Base-by-base conservation (phyloP, 202 grass and related monocot species). In the Bolboschoenoplectus hybrid region DNA sequence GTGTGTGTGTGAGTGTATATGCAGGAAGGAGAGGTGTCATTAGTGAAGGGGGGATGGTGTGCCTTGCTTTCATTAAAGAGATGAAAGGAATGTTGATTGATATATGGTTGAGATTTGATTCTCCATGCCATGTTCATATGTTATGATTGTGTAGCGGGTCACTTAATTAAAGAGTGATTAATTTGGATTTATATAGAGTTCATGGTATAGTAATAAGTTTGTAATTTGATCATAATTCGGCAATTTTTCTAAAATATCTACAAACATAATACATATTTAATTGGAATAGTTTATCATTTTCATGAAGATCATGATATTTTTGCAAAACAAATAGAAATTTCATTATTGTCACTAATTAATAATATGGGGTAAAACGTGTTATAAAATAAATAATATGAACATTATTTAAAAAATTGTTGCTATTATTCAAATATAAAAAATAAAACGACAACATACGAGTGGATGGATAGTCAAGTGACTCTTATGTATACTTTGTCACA, bases 1-100 rank as follows among this genome's bases (percentile, higher is more conserved):
- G 26, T 26, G 26, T 26, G 26, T 26, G 26, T 26, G 26, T 26
- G 26, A n/a, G n/a, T n/a, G n/a, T n/a, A n/a, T 85, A 66, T 7
- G 47, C 72, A 77, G 87, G 38, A 73, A 89, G 82, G 72, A 86
- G 85, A 85, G 13, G 35, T 7, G 77, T 70, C 73, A 62, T 65
- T 74, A 34, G 80, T n/a, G 82, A 47, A 26, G 26, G 26, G 26
- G 71, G 71, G 9, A 38, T 78, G 74, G 34, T 40, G 39, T 57
- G 32, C 40, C 26, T 47, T 26, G 69, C 69, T 73, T 73, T 73
- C 41, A 73, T 73, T 43, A 44, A 83, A 56, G 78, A 78, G 67
- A 84, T 67, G 56, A 83, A 61, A 85, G 85, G 69, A 71, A 65
- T 65, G 58, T 20, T 12, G 43, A 46, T 20, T 12, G 43, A 46